Evolutionary conservation across 257 asterid species (phyloP).

Genomic region (Penstemon newberryi): DNA sequence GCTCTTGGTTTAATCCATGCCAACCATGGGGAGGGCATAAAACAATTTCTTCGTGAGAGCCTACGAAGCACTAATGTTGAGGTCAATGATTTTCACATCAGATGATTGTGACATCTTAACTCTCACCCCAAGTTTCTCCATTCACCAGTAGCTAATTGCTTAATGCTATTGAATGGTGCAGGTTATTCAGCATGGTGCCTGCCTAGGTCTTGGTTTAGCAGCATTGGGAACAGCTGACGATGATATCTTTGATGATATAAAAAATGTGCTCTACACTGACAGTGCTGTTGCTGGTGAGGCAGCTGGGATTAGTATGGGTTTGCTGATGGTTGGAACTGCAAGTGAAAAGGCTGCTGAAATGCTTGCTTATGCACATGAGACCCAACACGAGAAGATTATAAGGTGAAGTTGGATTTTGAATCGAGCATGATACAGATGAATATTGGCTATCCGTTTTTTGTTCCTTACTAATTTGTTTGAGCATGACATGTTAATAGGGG

Average conservation of each 20-base stretch:
- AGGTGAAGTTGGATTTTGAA: conserved; percentile 49
- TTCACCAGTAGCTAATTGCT: conserved; percentile 23
- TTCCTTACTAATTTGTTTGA: conserved; percentile 19
- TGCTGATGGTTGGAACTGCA: conserved; percentile 97
- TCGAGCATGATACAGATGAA: background rate
- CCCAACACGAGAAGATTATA: conserved; percentile 94
- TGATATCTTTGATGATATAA: conserved; percentile 79
- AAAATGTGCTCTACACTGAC: conserved; percentile 83
- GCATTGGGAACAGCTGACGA: conserved; percentile 95
- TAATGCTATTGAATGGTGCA: conserved; percentile 34
- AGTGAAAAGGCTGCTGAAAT: conserved; percentile 92
- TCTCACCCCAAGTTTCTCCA: background rate
- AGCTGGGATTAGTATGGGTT: conserved; percentile 98
- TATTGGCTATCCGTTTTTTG: background rate
- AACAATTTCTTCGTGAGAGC: conserved; percentile 90
- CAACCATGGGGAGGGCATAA: conserved; percentile 98
- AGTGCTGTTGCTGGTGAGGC: conserved; percentile 99
- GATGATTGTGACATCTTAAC: background rate
- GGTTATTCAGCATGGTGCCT: conserved; percentile 99
- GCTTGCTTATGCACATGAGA: conserved; percentile 98
- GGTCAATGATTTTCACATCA: conserved; percentile 40
- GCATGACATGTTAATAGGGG: conserved; percentile 51
- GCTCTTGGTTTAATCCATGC: conserved; percentile 97
- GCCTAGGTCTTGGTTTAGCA: conserved; percentile 98
- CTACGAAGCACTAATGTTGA: conserved; percentile 82